Conservation (phyloP, 495 filamentous ascomycete genomes). For the Haplographium delicatum region DNA sequence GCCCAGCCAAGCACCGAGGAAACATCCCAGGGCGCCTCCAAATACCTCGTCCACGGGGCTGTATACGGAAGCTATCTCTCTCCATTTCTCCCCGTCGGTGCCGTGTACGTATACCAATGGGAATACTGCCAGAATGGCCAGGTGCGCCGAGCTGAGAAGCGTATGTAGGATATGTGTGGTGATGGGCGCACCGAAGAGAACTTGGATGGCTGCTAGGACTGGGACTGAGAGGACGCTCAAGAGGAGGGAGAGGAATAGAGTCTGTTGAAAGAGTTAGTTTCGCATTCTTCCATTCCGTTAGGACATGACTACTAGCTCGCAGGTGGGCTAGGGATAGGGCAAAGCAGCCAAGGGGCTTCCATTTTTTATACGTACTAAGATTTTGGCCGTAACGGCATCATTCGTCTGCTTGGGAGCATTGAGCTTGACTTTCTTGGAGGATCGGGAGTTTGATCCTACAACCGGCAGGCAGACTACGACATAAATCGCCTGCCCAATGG, state of each 20-base stretch:
- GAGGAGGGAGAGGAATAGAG: constrained; percentile 54
- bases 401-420: constrained; percentile 41
- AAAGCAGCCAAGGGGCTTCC: too few relatives aligned
- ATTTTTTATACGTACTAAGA: constrained; percentile 30
- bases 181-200: constrained; percentile 88
- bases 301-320: too few relatives aligned
- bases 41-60: constrained; percentile 61
- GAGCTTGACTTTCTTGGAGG: constrained; percentile 30
- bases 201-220: constrained; percentile 55
- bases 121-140: constrained; percentile 67
- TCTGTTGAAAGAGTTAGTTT: constrained; percentile 39
- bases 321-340: too few relatives aligned
- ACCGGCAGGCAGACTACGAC: constrained; percentile 68
- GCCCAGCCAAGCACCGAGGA: constrained; percentile 69
- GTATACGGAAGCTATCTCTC: constrained; percentile 53
- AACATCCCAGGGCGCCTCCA: constrained; percentile 59
- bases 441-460: constrained; percentile 38
- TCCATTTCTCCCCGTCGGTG: constrained; percentile 68
- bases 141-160: constrained; percentile 69
- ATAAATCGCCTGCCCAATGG: constrained; percentile 62
- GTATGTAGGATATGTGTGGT: constrained; percentile 79
- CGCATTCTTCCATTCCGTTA: neutral
- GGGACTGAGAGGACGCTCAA: constrained; percentile 54
- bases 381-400: constrained; percentile 30
- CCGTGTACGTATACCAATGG: constrained; percentile 81